Evolutionary conservation across 768 basidiomycete genomes (phyloP), one percentile per base, ranked within the genome.

Genomic region (Rubroboletus satanas): DNA sequence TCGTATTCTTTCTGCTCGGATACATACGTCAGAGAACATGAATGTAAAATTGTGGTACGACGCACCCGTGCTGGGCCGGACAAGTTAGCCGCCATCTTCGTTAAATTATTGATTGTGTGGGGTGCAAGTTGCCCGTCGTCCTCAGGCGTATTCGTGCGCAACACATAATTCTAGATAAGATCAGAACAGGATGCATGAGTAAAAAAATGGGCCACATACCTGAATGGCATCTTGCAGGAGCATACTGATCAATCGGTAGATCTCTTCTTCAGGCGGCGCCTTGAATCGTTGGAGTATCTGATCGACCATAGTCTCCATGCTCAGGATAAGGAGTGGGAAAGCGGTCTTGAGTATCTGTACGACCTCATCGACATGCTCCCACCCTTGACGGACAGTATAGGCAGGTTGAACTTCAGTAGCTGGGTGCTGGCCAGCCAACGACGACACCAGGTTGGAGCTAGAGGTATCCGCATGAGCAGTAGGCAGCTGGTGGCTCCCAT

Each of bases 241-340:
- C 74, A 95, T 87, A 60, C 87, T 88, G 43, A 94, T 83, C 62
- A 92, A 83, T 17, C 97, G 83, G 73, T 98, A 98, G 7, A 94
- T 85, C 60, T 98, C 95, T 72, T 99, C 97, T 55, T 99, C 97
- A 2, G 84, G 80, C 1, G 82, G 79, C 2, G 89, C 83, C 69
- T 97, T 96, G 75, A 98, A 96, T 49, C 93, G 83, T 55, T 85
- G 82, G 21, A 84, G 79, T 59, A 99, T 89, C 71, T 98, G 94
- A 61, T 99, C 97, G 5, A 95, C 89, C 81, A 98, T 89, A 15
- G 93, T 95, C 74, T 99, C 97, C 79, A 99, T 79, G 53, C 93
- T 97, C 21, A 98, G 77, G 31, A 96, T 91, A 35, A 99, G 80
- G 7, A 99, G 79, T 0, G 97, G 97, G 78, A 95, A 97, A 0